These are phyloP conservation scores for Sphaerosporella brunnea DNA, from an alignment of 495 filamentous ascomycete species.

Conservation along the genomic window DNA sequence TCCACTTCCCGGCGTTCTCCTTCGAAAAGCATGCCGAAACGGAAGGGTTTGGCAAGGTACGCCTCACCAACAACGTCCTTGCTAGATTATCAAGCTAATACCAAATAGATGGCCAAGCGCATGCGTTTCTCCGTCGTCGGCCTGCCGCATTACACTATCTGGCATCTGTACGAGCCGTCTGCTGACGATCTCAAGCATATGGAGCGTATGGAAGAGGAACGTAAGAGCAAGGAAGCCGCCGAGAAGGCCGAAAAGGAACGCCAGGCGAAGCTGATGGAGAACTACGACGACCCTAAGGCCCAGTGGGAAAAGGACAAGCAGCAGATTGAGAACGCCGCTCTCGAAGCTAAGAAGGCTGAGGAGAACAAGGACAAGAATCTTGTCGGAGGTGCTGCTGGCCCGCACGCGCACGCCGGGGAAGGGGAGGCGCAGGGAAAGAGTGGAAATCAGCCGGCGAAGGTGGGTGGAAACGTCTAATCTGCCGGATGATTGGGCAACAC, in stretches of 20 bases:
- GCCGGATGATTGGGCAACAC: no score
- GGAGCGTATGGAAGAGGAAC: conserved; percentile 58
- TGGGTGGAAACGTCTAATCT: not conserved
- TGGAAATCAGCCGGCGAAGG: not conserved
- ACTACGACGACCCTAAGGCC: conserved; percentile 42
- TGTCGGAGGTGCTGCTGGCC: conserved; percentile 15
- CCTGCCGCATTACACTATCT: conserved; percentile 94
- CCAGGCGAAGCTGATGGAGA: conserved; percentile 34
- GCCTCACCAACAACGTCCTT: no score
- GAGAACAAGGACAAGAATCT: conserved; percentile 4
- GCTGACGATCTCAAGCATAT: conserved; percentile 95
- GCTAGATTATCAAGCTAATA: no score
- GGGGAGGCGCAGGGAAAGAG: conserved; percentile 8
- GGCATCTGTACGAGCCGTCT: conserved; percentile 97
- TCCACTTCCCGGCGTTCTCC: conserved; percentile 96
- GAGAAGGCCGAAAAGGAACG: conserved; percentile 37
- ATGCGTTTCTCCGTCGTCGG: conserved; percentile 96
- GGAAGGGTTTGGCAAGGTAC: conserved; percentile 93
- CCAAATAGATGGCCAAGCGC: conserved; percentile 74
- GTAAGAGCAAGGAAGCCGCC: conserved; percentile 39
- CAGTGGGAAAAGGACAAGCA: conserved; percentile 76
- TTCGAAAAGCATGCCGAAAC: conserved; percentile 99
- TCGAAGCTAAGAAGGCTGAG: conserved; percentile 32
- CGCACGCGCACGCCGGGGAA: conserved; percentile 20
- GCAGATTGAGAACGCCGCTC: conserved; percentile 47